These are phyloP conservation scores for Colletotrichum noveboracense DNA, from an alignment of 2,329 filamentous ascomycete genomes.

Conservation along the genomic window DNA sequence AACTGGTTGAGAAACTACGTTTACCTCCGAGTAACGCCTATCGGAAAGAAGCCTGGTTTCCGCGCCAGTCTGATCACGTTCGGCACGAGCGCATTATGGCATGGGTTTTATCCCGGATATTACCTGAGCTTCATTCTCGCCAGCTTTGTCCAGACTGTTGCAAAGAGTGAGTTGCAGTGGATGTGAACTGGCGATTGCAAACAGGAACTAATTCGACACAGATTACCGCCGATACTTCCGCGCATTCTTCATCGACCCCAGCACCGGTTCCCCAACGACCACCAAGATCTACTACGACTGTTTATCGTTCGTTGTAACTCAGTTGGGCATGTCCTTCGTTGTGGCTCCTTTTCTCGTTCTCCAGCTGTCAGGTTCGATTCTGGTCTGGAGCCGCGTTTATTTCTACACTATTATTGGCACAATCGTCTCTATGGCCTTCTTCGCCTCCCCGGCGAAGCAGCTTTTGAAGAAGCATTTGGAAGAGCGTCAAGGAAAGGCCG, in stretches of 20 bases:
- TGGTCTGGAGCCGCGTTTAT: constrained; percentile 85
- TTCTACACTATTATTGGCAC: constrained; percentile 83
- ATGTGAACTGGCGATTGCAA: constrained; percentile 16
- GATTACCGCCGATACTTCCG: constrained; percentile 89
- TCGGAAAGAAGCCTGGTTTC: constrained; percentile 96
- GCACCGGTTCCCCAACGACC: constrained; percentile 70
- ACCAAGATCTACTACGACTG: constrained; percentile 89
- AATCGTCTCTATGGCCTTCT: constrained; percentile 70
- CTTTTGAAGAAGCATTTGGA: constrained; percentile 64
- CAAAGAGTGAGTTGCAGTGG: constrained; percentile 77
- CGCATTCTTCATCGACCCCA: constrained; percentile 87
- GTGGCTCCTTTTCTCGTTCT: constrained; percentile 88
- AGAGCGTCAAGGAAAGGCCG: constrained; percentile 54
- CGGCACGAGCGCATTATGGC: constrained; percentile 93
- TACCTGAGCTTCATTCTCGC: constrained; percentile 90
- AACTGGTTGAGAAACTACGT: constrained; percentile 96
- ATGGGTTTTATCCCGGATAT: constrained; percentile 97
- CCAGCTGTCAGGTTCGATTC: constrained; percentile 70
- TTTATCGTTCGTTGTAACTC: constrained; percentile 76
- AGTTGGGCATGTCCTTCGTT: constrained; percentile 82
- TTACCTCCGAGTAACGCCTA: constrained; percentile 92
- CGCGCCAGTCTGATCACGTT: constrained; percentile 94
- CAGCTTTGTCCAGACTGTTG: constrained; percentile 88
- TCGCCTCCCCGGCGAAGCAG: constrained; percentile 77
- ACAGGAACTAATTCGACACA: constrained; percentile 39